Conservation (phyloP, 805 yeast species). For the Metschnikowia picachoensis region DNA sequence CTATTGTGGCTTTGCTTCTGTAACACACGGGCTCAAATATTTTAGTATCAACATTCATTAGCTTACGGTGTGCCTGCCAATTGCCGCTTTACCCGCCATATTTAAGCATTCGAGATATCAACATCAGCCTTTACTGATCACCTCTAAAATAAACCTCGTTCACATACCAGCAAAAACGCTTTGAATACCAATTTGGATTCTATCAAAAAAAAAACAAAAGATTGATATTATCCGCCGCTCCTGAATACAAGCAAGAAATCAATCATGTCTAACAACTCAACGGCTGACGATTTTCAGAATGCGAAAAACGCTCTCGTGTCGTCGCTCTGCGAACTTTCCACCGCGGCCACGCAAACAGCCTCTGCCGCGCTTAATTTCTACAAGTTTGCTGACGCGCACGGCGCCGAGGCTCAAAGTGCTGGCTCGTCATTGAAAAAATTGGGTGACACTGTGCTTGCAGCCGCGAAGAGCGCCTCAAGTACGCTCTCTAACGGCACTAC, state of each 20-base stretch:
- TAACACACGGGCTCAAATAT: too few relatives aligned
- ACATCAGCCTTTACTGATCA: too few relatives aligned
- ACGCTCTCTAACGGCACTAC: conserved; percentile 21
- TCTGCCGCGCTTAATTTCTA: conserved; percentile 74
- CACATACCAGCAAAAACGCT: too few relatives aligned
- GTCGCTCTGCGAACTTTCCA: conserved; percentile 75
- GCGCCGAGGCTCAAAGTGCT: conserved; percentile 24
- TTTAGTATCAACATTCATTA: too few relatives aligned
- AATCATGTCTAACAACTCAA: background rate
- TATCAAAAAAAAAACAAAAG: background rate
- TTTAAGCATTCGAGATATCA: too few relatives aligned
- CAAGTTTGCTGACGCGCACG: conserved; percentile 51
- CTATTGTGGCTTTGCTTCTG: too few relatives aligned
- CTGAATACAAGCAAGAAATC: background rate
- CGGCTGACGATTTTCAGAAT: conserved; percentile 6
- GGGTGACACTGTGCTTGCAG: conserved; percentile 22
- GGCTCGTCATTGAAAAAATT: conserved; percentile 38
- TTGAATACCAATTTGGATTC: background rate
- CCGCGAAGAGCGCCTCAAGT: conserved; percentile 38
- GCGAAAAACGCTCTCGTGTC: conserved; percentile 52
- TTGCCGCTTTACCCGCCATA: too few relatives aligned
- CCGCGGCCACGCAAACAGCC: conserved; percentile 84
- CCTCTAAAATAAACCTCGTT: too few relatives aligned
- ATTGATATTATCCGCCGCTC: background rate
- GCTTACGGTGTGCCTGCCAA: too few relatives aligned